Percentiles rank a stretch among this genome's conserved stretches.
Conservation (phyloP, 208 protist genomes). For the Kentomonas sorsogonicus region DNA sequence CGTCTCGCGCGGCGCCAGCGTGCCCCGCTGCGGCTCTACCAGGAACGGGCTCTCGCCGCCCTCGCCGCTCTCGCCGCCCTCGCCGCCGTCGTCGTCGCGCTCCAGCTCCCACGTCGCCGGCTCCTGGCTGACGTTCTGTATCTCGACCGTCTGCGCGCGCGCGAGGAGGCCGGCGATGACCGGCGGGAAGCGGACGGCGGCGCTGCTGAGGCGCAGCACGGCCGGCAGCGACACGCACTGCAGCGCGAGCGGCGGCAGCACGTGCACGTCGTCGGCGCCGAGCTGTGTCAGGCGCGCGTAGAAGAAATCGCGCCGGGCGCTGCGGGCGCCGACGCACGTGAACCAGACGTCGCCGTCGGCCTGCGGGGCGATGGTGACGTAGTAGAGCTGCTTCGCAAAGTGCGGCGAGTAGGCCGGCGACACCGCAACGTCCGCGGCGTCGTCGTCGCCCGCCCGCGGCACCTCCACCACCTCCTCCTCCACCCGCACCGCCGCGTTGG, state of each 20-base stretch:
- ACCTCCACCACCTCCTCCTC: conserved; percentile 8
- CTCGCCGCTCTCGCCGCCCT: background rate
- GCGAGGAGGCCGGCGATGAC: conserved; percentile 53
- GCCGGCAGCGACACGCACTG: conserved; percentile 29
- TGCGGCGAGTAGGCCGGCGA: conserved; percentile 14
- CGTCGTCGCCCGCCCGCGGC: background rate
- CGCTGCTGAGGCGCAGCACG: conserved; percentile 25
- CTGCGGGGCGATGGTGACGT: conserved; percentile 19
- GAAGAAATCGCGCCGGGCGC: conserved; percentile 14
- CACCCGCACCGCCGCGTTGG: conserved; percentile 18
- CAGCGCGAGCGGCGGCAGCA: conserved; percentile 59
- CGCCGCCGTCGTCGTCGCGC: background rate
- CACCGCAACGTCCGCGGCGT: conserved; percentile 14
- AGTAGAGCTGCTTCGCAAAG: conserved; percentile 7
- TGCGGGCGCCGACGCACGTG: conserved; percentile 13
- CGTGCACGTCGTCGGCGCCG: conserved; percentile 61
- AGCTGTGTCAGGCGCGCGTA: conserved; percentile 64
- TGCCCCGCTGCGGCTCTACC: conserved; percentile 52
- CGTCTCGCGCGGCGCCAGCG: conserved; percentile 35
- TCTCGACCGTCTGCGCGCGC: conserved; percentile 26
- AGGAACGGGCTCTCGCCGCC: conserved; percentile 35
- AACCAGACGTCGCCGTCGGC: conserved; percentile 17
- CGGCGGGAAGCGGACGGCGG: conserved; percentile 33
- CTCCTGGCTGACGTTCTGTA: conserved; percentile 39
- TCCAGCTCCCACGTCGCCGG: conserved; percentile 19